These are phyloP conservation scores for Stenocarpella maydis DNA, from an alignment of 2,329 filamentous ascomycete genomes.

Conservation along the genomic window DNA sequence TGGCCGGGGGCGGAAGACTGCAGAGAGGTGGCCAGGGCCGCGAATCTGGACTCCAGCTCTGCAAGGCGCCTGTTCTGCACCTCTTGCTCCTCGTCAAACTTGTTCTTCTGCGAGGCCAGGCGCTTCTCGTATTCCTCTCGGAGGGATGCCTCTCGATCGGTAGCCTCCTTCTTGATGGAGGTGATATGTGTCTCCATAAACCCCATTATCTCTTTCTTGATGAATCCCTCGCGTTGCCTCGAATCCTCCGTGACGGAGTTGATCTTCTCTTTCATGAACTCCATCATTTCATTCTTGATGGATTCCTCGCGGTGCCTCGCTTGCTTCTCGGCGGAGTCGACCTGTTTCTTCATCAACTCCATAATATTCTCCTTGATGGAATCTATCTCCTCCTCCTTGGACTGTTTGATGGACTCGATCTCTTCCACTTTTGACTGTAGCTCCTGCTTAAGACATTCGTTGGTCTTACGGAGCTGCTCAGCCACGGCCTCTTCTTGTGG, in stretches of 20 bases:
- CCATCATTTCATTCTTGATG: no score
- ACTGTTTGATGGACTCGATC: background rate
- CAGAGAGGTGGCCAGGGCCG: background rate
- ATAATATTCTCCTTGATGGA: background rate
- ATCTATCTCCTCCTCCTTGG: no score
- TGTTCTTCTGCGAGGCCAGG: background rate
- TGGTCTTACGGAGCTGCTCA: no score
- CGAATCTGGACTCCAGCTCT: background rate
- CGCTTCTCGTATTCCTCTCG: background rate
- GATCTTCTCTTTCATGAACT: no score
- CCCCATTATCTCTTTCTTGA: no score
- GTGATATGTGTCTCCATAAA: no score
- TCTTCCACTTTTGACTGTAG: no score
- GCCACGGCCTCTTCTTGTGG: background rate
- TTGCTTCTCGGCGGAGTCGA: no score
- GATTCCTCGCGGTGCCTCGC: background rate
- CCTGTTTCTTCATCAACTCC: background rate
- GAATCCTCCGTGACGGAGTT: no score
- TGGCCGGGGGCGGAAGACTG: background rate
- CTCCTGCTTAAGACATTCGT: no score
- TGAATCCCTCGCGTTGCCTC: background rate
- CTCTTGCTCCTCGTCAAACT: background rate
- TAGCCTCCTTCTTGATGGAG: background rate
- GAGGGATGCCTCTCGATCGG: no score
- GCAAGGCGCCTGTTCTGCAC: background rate